Percentiles rank a stretch among this genome's conserved stretches.
phyloP scores from a whole-genome alignment of 257 asterid species.

The Ocimum tenuiflorum region DNA sequence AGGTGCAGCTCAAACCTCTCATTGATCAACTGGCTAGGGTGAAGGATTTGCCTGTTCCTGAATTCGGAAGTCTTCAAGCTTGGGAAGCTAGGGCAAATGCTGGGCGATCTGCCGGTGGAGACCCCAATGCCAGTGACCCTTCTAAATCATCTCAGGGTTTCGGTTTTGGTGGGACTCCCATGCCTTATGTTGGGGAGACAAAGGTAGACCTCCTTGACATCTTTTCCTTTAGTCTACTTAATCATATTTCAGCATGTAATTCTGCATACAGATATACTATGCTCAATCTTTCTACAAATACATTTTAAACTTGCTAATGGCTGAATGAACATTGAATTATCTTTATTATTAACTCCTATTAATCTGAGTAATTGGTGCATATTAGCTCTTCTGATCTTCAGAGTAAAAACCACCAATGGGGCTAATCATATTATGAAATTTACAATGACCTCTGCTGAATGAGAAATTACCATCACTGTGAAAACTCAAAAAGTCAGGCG shows the following conservation, averaged over 20 bases:
- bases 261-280: background rate
- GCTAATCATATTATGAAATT: too few species aligned
- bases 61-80: slow-evolving; percentile 83
- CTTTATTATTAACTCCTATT: background rate
- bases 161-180: slow-evolving; percentile 82
- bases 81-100: slow-evolving; percentile 86
- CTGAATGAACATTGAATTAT: background rate
- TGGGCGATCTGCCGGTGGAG: slow-evolving; percentile 66
- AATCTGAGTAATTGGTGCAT: background rate
- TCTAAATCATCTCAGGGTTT: slow-evolving; percentile 58
- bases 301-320: too few species aligned
- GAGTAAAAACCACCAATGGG: background rate
- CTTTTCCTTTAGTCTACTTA: background rate
- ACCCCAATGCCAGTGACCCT: slow-evolving; percentile 44
- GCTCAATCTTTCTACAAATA: background rate
- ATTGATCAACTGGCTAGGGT: slow-evolving; percentile 76
- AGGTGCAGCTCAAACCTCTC: slow-evolving; percentile 85
- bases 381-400: background rate
- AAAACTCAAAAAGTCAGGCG: slow-evolving; percentile 6
- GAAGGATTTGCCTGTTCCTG: slow-evolving; percentile 81
- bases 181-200: slow-evolving; percentile 89
- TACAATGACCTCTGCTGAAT: background rate
- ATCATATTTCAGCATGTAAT: background rate
- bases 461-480: background rate
- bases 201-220: slow-evolving; percentile 39